A percentile compares a stretch with the other conserved stretches of the same genome.
Evolutionary conservation across 163 green algal genomes (phyloP).

Genomic region (Coccomyxa subellipsoidea): DNA sequence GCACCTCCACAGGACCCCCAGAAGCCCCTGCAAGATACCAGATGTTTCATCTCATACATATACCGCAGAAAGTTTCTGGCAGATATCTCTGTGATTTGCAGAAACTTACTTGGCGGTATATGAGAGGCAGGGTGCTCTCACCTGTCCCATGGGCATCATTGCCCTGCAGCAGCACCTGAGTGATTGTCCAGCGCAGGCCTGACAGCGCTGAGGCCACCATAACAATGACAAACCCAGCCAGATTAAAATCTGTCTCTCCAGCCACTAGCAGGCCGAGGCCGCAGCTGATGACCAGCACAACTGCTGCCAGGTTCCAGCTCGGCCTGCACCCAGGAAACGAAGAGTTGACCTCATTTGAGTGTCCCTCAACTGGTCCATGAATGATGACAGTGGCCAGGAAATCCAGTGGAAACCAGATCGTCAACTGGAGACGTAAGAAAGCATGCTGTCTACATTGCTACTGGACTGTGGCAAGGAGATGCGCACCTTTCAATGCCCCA

Average conservation of each 20-base stretch:
- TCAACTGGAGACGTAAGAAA: no score
- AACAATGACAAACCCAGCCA: constrained; percentile 82
- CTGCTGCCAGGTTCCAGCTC: constrained; percentile 49
- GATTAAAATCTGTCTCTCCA: constrained; percentile 79
- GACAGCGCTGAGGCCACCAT: constrained; percentile 80
- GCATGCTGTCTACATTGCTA: no score
- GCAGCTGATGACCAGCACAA: constrained; percentile 53
- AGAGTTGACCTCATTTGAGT: no score
- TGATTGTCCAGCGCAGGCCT: constrained; percentile 90
- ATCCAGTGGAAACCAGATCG: no score
- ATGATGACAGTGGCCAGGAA: no score
- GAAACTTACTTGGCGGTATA: background rate
- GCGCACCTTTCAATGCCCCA: constrained; percentile 83
- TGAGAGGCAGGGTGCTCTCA: background rate
- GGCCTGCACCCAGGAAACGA: constrained; percentile 36
- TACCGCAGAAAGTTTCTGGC: no score
- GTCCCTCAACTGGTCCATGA: no score
- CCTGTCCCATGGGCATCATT: constrained; percentile 19
- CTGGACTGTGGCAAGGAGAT: no score
- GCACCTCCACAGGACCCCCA: constrained; percentile 62
- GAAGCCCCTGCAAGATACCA: constrained; percentile 11
- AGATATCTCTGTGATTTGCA: no score
- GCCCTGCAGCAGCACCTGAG: constrained; percentile 77
- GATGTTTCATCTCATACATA: background rate
- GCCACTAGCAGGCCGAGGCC: constrained; percentile 77